Evolutionary conservation across 1,139 yeast species (phyloP).

Genomic region (Debaryomyces udenii): DNA sequence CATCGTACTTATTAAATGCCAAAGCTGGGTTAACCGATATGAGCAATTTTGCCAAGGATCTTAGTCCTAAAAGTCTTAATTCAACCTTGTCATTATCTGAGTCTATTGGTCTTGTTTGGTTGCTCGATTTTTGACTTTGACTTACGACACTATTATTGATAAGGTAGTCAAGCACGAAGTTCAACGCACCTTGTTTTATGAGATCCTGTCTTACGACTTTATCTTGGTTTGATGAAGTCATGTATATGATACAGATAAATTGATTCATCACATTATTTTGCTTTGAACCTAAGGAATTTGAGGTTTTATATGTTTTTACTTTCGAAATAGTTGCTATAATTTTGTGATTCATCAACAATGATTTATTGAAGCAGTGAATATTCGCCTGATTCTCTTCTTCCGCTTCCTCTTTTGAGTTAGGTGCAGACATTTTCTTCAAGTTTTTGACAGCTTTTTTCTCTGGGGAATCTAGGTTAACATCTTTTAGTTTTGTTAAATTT

Average conservation of each 20-base stretch:
- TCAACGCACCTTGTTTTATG: slow-evolving; percentile 51
- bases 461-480: slow-evolving; percentile 16
- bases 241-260: slow-evolving; percentile 27
- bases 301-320: slow-evolving; percentile 24
- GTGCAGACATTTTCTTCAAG: slow-evolving; percentile 39
- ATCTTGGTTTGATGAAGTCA: slow-evolving; percentile 30
- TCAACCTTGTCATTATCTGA: slow-evolving; percentile 20
- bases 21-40: slow-evolving; percentile 43
- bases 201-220: slow-evolving; percentile 35
- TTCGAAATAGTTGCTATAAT: slow-evolving; percentile 30
- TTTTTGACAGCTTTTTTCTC: slow-evolving; percentile 24
- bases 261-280: slow-evolving; percentile 19
- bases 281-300: slow-evolving; percentile 18
- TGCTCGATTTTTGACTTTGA: slow-evolving; percentile 11
- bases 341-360: slow-evolving; percentile 29
- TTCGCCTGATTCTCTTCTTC: slow-evolving; percentile 27
- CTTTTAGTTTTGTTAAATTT: slow-evolving; percentile 39
- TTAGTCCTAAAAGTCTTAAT: slow-evolving; percentile 29
- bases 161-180: slow-evolving; percentile 40
- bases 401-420: slow-evolving; percentile 24
- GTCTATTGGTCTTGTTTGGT: slow-evolving; percentile 25
- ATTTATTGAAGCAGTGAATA: slow-evolving; percentile 35
- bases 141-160: slow-evolving; percentile 32
- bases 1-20: slow-evolving; percentile 45
- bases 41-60: slow-evolving; percentile 47